Evolutionary conservation across 768 basidiomycete genomes (phyloP), one percentile per base, ranked within the genome.

Genomic region (Pleurotus giganteus): DNA sequence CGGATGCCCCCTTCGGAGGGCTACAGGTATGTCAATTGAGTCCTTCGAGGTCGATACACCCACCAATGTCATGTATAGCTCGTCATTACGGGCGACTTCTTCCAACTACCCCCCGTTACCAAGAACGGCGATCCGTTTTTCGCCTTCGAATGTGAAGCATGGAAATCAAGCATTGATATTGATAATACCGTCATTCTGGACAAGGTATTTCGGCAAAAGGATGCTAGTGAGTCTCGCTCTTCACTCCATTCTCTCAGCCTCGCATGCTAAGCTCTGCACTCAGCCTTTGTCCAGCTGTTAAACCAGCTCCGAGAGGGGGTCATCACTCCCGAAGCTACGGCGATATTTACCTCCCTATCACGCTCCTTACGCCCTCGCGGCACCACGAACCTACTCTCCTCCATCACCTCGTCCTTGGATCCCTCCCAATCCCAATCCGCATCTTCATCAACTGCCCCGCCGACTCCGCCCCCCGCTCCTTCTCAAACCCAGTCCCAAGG

Each of bases 81-180:
- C 32, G 72, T 91, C 43, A 78, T 91, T 26, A 89, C 88, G 1
- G 90, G 90, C 17, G 90, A 92, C 67, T 92, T 91, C 71, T 91
- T 91, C 71, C 89, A 92, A 67, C 77, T 92, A 1, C 90, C 90
- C 0, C 90, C 90, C 1, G 88, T 91, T 4, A 69, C 73, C 2
- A 88, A 81, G 63, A 76, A 76, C 32, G 60, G 59, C 4, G 65
- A 64, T 1, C 75, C 85, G 15, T 80, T 79, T 50, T 91, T 91
- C 59, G 86, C 85, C 3, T 92, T 92, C 63, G 88, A 92, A 60
- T 86, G 86, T 0, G 68, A 75, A 19, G 68, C 69, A 50, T 91
- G 90, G 91, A 68, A 75, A 37, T 69, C 74, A n/a, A 81, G 83
- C 57, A 72, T 85, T 45, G 39, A 26, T 26, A 26, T 19, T 9